Evolutionary conservation across 2,329 filamentous ascomycete genomes (phyloP).

Genomic region (Zymoseptoria ardabiliae): DNA sequence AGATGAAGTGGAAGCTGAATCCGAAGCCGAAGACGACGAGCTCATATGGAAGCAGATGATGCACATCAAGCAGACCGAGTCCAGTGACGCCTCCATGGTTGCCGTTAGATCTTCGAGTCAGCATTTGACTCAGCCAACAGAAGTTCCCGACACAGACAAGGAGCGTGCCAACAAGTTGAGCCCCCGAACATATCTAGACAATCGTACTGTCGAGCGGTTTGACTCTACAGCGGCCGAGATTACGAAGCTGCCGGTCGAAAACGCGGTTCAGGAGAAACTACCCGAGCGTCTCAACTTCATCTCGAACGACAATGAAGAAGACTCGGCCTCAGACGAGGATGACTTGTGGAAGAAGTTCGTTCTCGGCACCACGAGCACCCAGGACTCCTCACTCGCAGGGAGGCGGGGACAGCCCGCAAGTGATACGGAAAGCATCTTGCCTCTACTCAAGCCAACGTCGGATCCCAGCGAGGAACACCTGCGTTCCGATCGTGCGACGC

Average conservation of each 20-base stretch:
- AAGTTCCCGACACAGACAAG: not conserved
- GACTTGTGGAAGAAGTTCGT: slow-evolving; percentile 22
- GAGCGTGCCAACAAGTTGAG: not conserved
- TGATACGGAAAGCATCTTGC: not conserved
- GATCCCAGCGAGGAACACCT: not conserved
- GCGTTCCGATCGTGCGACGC: slow-evolving; percentile 9
- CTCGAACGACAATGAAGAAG: not conserved
- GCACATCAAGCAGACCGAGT: slow-evolving; percentile 5
- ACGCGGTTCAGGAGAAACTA: not conserved
- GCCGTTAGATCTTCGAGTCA: slow-evolving; percentile 13
- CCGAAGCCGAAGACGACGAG: slow-evolving; percentile 6
- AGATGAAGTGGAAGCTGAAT: slow-evolving; percentile 10
- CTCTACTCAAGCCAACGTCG: not conserved
- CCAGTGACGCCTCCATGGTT: slow-evolving; percentile 13
- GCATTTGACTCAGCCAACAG: not conserved
- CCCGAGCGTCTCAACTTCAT: not conserved
- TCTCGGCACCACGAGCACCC: slow-evolving; percentile 14
- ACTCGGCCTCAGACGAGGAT: slow-evolving; percentile 3
- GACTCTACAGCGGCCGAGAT: not conserved
- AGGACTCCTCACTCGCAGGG: slow-evolving; percentile 6
- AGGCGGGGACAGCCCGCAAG: not conserved
- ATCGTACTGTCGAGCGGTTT: not conserved
- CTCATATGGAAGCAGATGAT: slow-evolving; percentile 13
- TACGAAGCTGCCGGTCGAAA: not conserved
- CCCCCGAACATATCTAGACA: not conserved